Percentiles rank a stretch among this genome's conserved stretches.
Conservation (phyloP, 257 asterid genomes). For the Solanum pennellii region DNA sequence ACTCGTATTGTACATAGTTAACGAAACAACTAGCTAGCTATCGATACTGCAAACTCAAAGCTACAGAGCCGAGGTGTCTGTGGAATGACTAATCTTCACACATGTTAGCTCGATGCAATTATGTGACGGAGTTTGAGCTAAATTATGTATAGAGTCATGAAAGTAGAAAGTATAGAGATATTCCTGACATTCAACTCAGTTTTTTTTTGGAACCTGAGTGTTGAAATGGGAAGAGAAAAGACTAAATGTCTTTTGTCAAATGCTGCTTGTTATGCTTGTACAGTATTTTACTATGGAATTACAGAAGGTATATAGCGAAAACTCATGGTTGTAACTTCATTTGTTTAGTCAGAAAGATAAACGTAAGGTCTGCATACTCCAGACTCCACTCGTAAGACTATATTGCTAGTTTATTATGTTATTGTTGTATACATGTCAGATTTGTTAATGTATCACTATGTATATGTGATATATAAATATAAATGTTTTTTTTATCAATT, state of each 20-base stretch:
- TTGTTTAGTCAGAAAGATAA: background rate
- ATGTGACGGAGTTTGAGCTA: background rate
- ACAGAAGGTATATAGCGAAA: background rate
- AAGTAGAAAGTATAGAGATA: background rate
- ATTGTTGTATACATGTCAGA: background rate
- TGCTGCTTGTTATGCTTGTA: background rate
- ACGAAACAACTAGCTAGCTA: background rate
- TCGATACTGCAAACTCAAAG: background rate
- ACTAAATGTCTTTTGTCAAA: background rate
- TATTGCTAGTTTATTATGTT: background rate
- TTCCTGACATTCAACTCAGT: constrained; percentile 8
- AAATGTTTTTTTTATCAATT: background rate
- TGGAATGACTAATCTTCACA: background rate
- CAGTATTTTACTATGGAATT: background rate
- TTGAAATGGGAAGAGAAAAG: background rate
- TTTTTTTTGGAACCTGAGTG: constrained; percentile 13
- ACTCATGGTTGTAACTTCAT: background rate
- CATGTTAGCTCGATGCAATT: background rate
- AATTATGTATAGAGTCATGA: background rate
- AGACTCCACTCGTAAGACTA: background rate
- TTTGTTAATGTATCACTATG: background rate
- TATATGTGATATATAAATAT: background rate
- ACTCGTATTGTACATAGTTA: background rate
- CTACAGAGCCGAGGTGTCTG: background rate
- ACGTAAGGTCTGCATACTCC: background rate